phyloP scores from a whole-genome alignment of 768 basidiomycete genomes.

The Suillus subalutaceus region DNA sequence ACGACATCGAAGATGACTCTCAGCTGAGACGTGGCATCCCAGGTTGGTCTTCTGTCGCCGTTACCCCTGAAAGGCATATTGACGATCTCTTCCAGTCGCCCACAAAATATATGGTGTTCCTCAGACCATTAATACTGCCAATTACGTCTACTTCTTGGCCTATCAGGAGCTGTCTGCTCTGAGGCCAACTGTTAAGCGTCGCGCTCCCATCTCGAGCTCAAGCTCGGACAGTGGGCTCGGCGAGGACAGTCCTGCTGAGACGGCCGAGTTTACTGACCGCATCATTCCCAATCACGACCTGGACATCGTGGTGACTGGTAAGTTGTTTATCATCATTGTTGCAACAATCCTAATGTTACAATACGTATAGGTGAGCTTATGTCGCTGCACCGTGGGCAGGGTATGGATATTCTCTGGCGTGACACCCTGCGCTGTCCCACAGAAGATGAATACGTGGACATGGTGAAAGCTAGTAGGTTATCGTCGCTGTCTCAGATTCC shows the following conservation, averaged over 20 bases:
- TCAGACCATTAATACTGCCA: conserved; percentile 96
- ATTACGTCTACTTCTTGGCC: conserved; percentile 96
- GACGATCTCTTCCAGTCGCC: conserved; percentile 54
- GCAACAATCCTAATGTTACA: background rate
- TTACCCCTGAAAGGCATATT: background rate
- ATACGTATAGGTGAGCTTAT: conserved; percentile 60
- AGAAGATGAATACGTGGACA: conserved; percentile 91
- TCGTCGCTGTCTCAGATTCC: background rate
- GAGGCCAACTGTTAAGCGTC: background rate
- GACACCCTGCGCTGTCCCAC: conserved; percentile 89
- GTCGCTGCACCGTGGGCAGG: conserved; percentile 91
- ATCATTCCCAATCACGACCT: conserved; percentile 48
- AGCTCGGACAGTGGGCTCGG: conserved; percentile 13
- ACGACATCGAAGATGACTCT: conserved; percentile 95
- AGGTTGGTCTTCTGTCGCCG: conserved; percentile 45
- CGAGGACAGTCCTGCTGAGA: conserved; percentile 1
- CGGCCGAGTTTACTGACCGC: conserved; percentile 20
- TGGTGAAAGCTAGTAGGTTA: conserved; percentile 91
- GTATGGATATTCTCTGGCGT: conserved; percentile 91
- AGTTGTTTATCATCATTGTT: conserved; percentile 13
- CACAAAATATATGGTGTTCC: conserved; percentile 97
- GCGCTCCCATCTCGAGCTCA: background rate
- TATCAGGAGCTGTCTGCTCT: conserved; percentile 64
- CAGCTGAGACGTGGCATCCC: conserved; percentile 85
- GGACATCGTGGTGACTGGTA: conserved; percentile 77